Percentiles rank a stretch among this genome's conserved stretches.
Evolutionary conservation across 1,284 basidiomycete species (phyloP).

Genomic region (Microbotryum scabiosae): DNA sequence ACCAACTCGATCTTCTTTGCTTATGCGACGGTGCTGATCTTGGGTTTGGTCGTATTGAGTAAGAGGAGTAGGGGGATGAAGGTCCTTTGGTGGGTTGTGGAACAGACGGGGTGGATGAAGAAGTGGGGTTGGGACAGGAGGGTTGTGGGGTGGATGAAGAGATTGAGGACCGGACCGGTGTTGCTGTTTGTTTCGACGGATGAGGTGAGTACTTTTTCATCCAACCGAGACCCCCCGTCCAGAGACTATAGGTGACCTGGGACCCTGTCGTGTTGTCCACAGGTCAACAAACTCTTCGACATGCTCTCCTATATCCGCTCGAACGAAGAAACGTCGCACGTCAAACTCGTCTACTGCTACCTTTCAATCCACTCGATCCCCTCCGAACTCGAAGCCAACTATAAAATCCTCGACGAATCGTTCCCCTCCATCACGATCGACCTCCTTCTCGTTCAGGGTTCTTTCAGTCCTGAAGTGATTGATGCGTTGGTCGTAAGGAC

Average conservation of each 20-base stretch:
- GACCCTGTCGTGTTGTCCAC: neutral
- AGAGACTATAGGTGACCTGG: too few relatives aligned
- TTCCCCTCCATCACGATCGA: constrained; percentile 21
- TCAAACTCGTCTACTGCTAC: constrained; percentile 60
- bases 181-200: constrained; percentile 55
- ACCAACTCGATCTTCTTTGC: constrained; percentile 53
- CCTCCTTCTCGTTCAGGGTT: constrained; percentile 12
- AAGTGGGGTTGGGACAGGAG: constrained; percentile 47
- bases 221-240: too few relatives aligned
- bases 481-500: constrained; percentile 1
- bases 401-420: constrained; percentile 18
- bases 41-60: constrained; percentile 46
- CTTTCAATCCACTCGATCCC: constrained; percentile 45
- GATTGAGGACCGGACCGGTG: constrained; percentile 50
- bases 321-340: constrained; percentile 58
- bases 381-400: constrained; percentile 38
- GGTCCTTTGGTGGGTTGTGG: constrained; percentile 49
- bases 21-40: neutral
- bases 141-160: constrained; percentile 47
- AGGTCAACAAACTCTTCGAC: constrained; percentile 57
- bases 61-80: constrained; percentile 48
- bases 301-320: constrained; percentile 56
- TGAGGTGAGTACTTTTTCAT: constrained; percentile 46
- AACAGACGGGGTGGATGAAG: constrained; percentile 53
- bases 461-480: constrained; percentile 8